These are phyloP conservation scores for Plantago major DNA, from an alignment of 257 asterid species.

Conservation along the genomic window DNA sequence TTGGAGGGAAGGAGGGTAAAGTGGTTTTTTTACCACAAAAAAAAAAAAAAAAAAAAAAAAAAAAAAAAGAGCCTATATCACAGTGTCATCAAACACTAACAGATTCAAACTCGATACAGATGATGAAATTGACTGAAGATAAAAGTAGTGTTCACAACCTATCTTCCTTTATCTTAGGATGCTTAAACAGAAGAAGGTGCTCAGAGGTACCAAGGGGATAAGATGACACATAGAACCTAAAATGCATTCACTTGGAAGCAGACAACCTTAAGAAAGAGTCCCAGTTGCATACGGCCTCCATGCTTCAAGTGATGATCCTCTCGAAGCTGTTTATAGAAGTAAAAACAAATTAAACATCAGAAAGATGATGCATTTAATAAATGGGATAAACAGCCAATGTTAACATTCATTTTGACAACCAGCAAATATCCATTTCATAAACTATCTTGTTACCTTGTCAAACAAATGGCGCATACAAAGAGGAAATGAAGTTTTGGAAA, in stretches of 20 bases:
- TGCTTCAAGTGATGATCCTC: conserved; percentile 99
- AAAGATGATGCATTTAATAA: not conserved
- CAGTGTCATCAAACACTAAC: not conserved
- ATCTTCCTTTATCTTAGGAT: not conserved
- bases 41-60: not conserved
- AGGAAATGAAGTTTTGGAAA: conserved; percentile 87
- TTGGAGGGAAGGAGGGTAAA: not conserved
- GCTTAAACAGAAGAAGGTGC: not conserved
- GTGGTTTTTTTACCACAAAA: not conserved
- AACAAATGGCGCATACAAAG: conserved; percentile 97
- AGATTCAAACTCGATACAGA: not conserved
- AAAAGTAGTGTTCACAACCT: conserved; percentile 10
- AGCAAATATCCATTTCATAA: conserved; percentile 10
- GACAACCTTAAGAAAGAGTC: conserved; percentile 88
- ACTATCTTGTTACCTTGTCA: conserved; percentile 57
- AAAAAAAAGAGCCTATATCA: conserved; percentile 11
- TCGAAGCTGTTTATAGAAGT: conserved; percentile 54
- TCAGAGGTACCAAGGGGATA: conserved; percentile 1
- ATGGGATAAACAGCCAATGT: not conserved
- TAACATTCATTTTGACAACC: conserved; percentile 9
- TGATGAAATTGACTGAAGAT: not conserved
- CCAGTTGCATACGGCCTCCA: conserved; percentile 95
- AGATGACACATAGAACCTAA: not conserved
- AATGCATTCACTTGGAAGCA: conserved; percentile 5
- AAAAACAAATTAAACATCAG: conserved; percentile 4